These are phyloP conservation scores for Planoprotostelium fungivorum DNA, from an alignment of 78 protist species.

Conservation along the genomic window DNA sequence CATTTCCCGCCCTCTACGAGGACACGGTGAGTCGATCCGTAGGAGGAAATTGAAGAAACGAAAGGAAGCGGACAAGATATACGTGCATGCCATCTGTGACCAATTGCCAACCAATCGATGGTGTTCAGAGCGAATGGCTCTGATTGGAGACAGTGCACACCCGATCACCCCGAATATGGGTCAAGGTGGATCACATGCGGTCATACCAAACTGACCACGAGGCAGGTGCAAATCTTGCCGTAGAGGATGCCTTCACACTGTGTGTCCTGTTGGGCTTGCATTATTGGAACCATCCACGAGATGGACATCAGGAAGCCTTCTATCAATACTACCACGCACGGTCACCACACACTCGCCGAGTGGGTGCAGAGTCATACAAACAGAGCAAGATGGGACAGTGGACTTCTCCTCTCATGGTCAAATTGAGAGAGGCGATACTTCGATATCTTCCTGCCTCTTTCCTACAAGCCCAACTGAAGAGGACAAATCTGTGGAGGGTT, in stretches of 20 bases:
- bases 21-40: neutral
- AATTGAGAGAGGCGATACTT: neutral
- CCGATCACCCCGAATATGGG: neutral
- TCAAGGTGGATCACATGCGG: neutral
- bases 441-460: neutral
- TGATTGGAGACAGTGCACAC: neutral
- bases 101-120: neutral
- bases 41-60: neutral
- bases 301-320: neutral
- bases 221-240: neutral
- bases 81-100: neutral
- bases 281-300: neutral
- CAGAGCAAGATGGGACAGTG: neutral
- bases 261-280: neutral
- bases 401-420: neutral
- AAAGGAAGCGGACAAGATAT: neutral
- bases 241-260: neutral
- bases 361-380: neutral
- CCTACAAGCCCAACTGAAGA: neutral
- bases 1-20: neutral
- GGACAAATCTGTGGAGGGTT: neutral
- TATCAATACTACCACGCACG: neutral
- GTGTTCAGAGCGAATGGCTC: neutral
- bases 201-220: neutral
- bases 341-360: neutral